These are phyloP conservation scores for Schizosaccharomyces osmophilus DNA, from an alignment of 805 yeast genomes.

Conservation along the genomic window DNA sequence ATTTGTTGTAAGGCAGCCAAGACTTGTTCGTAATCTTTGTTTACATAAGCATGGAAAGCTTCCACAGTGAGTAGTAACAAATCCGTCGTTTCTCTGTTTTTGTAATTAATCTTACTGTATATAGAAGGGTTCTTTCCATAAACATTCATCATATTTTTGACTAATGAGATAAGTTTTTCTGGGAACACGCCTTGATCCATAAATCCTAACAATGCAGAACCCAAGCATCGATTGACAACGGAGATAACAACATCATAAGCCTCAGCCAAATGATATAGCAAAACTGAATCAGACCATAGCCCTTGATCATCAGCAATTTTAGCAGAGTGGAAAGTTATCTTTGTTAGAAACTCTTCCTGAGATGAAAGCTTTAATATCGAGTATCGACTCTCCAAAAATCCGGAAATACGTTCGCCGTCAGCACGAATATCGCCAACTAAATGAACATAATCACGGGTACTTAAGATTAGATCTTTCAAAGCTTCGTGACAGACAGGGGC, in stretches of 20 bases:
- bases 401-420: conserved; percentile 58
- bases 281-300: conserved; percentile 56
- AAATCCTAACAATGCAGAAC: conserved; percentile 38
- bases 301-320: conserved; percentile 78
- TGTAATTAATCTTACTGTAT: conserved; percentile 26
- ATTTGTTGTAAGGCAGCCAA: background rate
- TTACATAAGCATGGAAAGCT: conserved; percentile 28
- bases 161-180: conserved; percentile 17
- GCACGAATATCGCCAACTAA: conserved; percentile 62
- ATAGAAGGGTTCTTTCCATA: conserved; percentile 34
- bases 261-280: conserved; percentile 68
- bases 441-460: conserved; percentile 60
- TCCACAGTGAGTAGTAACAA: conserved; percentile 40
- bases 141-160: conserved; percentile 16
- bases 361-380: conserved; percentile 32
- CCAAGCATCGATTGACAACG: conserved; percentile 48
- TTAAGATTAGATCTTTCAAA: conserved; percentile 57
- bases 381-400: conserved; percentile 60
- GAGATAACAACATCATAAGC: conserved; percentile 61
- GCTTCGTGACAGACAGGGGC: conserved; percentile 46
- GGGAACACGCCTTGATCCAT: conserved; percentile 12
- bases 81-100: conserved; percentile 39
- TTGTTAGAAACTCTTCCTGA: conserved; percentile 34
- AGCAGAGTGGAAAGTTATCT: conserved; percentile 69
- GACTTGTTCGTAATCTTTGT: background rate